Conservation (phyloP, 2,329 filamentous ascomycete species). For the Fonsecaea erecta region DNA sequence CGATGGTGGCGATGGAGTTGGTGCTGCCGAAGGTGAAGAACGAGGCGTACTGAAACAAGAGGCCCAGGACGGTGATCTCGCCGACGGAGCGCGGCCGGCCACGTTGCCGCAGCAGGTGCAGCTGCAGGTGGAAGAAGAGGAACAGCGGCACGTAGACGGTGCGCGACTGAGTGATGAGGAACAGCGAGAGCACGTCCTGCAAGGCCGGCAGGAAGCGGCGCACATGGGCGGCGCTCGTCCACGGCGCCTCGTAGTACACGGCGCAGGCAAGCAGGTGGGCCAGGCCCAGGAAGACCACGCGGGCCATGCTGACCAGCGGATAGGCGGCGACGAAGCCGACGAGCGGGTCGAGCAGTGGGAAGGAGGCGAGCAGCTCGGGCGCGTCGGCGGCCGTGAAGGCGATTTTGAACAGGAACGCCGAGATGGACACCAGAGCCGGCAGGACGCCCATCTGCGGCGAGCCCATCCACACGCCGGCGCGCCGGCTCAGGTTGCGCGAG, state of each 20-base stretch:
- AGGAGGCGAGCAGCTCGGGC: constrained; percentile 70
- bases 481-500: constrained; percentile 51
- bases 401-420: constrained; percentile 82
- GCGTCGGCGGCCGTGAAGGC: constrained; percentile 86
- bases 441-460: constrained; percentile 33
- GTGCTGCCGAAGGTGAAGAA: constrained; percentile 92
- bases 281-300: constrained; percentile 57
- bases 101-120: constrained; percentile 55
- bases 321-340: constrained; percentile 44
- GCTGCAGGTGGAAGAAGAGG: constrained; percentile 70
- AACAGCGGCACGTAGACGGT: constrained; percentile 85
- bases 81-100: constrained; percentile 51
- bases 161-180: constrained; percentile 85
- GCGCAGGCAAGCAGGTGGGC: constrained; percentile 40
- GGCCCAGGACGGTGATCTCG: constrained; percentile 69
- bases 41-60: constrained; percentile 78
- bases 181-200: constrained; percentile 74
- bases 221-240: constrained; percentile 23
- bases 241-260: constrained; percentile 36
- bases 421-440: constrained; percentile 48
- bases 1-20: constrained; percentile 94
- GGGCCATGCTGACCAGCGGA: constrained; percentile 51
- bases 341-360: constrained; percentile 43
- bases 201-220: constrained; percentile 44
- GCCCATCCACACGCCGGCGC: constrained; percentile 36